Percentiles rank a stretch among this genome's conserved stretches.
These are phyloP conservation scores for Funneliformis mosseae DNA, from an alignment of 192 early-diverging fungal genomes.

Conservation along the genomic window DNA sequence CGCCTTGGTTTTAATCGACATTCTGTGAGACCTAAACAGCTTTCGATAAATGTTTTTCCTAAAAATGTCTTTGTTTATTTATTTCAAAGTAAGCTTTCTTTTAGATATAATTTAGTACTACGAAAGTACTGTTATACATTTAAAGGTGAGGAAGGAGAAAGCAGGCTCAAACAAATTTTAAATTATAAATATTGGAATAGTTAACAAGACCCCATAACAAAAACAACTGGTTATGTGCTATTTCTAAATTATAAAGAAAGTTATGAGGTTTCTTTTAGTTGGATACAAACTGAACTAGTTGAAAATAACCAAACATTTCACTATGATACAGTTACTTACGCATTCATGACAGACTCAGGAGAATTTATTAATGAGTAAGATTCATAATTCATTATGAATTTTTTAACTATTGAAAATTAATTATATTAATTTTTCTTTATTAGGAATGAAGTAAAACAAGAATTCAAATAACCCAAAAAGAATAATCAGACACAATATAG, in stretches of 20 bases:
- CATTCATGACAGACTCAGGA: background rate
- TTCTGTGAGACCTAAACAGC: background rate
- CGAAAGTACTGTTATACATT: background rate
- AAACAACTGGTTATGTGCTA: background rate
- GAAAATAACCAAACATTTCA: background rate
- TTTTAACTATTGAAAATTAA: too few species aligned
- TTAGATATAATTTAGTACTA: background rate
- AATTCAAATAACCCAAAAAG: background rate
- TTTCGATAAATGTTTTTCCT: background rate
- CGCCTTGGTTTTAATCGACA: background rate
- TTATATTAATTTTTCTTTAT: background rate
- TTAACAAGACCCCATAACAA: background rate
- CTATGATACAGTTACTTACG: background rate
- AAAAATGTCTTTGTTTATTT: background rate
- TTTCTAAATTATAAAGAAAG: background rate
- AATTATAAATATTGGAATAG: background rate
- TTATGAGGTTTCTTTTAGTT: background rate
- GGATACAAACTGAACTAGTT: background rate
- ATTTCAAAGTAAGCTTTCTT: background rate
- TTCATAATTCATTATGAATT: background rate
- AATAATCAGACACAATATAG: background rate
- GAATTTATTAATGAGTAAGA: background rate
- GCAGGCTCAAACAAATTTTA: background rate
- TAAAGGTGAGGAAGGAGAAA: background rate
- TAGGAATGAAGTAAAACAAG: background rate